A percentile compares a stretch with the other conserved stretches of the same genome.
These are phyloP conservation scores for Starmerella roubikii DNA, from an alignment of 805 yeast species.

Conservation along the genomic window DNA sequence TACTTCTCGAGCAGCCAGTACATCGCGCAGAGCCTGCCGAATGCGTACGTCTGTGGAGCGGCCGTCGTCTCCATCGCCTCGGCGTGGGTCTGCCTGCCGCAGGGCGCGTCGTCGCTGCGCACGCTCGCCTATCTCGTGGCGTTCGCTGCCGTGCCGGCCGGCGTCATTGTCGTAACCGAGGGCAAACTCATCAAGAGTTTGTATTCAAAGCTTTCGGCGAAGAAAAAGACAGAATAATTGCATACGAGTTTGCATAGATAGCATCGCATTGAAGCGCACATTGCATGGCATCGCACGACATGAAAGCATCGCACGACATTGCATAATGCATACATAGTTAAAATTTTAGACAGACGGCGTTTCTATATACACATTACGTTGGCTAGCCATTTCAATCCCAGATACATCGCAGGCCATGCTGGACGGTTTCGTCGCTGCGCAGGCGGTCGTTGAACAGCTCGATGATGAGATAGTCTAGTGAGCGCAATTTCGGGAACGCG, in stretches of 20 bases:
- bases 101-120: not conserved
- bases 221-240: not conserved
- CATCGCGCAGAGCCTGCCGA: slow-evolving; percentile 12
- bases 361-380: not conserved
- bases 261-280: no score
- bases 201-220: not conserved
- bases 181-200: not conserved
- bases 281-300: no score
- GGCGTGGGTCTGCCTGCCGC: not conserved
- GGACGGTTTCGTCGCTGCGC: slow-evolving; percentile 32
- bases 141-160: not conserved
- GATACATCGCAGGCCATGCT: slow-evolving; percentile 1
- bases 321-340: no score
- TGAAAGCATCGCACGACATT: no score
- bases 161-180: not conserved
- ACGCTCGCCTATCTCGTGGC: not conserved
- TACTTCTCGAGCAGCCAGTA: slow-evolving; percentile 27
- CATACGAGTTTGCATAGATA: no score
- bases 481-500: slow-evolving; percentile 89
- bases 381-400: not conserved
- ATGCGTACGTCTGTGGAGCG: slow-evolving; percentile 1
- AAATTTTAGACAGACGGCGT: not conserved
- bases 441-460: slow-evolving; percentile 68
- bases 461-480: slow-evolving; percentile 89
- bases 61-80: not conserved